Conservation (phyloP, 495 filamentous ascomycete species). For the Peziza echinospora region DNA sequence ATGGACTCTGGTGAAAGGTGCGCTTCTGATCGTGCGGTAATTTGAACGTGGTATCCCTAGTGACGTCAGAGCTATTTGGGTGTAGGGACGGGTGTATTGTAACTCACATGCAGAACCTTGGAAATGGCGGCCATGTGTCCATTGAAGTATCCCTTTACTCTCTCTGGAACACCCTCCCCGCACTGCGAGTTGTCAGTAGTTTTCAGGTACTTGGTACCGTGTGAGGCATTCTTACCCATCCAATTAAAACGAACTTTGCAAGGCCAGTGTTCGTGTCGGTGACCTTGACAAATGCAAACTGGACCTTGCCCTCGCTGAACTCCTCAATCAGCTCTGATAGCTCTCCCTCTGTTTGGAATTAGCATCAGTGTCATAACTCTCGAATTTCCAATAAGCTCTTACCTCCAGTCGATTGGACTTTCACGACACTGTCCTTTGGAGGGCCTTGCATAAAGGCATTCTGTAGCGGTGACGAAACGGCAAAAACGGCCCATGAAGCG, state of each 20-base stretch:
- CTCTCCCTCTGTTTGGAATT: conserved; percentile 53
- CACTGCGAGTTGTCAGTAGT: conserved; percentile 29
- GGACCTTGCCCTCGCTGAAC: conserved; percentile 85
- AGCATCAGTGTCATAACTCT: conserved; percentile 1
- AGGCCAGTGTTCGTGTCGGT: conserved; percentile 81
- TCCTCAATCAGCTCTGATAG: conserved; percentile 88
- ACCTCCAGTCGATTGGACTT: conserved; percentile 84
- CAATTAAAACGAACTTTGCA: conserved; percentile 82
- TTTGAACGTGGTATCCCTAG: conserved; percentile 87
- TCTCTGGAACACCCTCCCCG: conserved; percentile 91
- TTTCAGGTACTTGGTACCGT: background rate
- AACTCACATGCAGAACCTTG: conserved; percentile 61
- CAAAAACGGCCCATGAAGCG: conserved; percentile 76
- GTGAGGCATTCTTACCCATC: conserved; percentile 35
- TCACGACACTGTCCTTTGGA: conserved; percentile 80
- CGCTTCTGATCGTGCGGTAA: conserved; percentile 75
- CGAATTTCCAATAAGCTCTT: conserved; percentile 21
- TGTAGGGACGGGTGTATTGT: conserved; percentile 1
- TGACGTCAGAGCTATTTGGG: background rate
- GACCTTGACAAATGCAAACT: conserved; percentile 93
- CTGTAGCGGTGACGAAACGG: conserved; percentile 69
- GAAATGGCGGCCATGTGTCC: conserved; percentile 75
- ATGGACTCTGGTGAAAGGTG: conserved; percentile 76
- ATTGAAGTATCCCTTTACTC: conserved; percentile 94
- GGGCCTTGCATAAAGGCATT: conserved; percentile 74